Percentiles rank a stretch among this genome's conserved stretches.
Evolutionary conservation across 208 protist species (phyloP).

Genomic region (Wallacemonas sp.): DNA sequence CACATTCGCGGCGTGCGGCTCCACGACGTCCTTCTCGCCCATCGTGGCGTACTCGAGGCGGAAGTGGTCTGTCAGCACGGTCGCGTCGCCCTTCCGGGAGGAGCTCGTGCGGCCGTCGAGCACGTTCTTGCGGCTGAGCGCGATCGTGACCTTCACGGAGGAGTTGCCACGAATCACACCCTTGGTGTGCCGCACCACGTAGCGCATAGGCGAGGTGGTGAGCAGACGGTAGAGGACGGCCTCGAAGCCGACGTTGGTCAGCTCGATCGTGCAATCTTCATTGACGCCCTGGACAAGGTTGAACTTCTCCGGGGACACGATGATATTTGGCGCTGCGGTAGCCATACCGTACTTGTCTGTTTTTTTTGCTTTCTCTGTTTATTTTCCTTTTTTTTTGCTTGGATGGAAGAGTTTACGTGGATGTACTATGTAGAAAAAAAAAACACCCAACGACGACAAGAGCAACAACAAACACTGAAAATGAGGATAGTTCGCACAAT

Average conservation of each 20-base stretch:
- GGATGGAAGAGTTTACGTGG: too few species aligned
- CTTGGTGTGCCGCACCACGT: constrained; percentile 78
- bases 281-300: constrained; percentile 53
- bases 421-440: not conserved
- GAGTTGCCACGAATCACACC: constrained; percentile 72
- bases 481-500: not conserved
- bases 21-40: constrained; percentile 59
- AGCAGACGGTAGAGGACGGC: constrained; percentile 72
- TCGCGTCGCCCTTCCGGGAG: not conserved
- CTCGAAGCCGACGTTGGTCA: constrained; percentile 81
- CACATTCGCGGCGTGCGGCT: constrained; percentile 60
- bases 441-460: not conserved
- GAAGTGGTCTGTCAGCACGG: constrained; percentile 68
- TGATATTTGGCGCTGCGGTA: constrained; percentile 36
- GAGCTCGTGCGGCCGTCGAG: constrained; percentile 12
- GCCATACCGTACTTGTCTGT: constrained; percentile 21
- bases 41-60: constrained; percentile 70
- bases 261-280: constrained; percentile 67
- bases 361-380: too few species aligned
- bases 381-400: too few species aligned
- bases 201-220: constrained; percentile 68
- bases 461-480: not conserved
- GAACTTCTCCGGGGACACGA: constrained; percentile 60
- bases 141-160: constrained; percentile 54
- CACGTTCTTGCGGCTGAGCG: constrained; percentile 52